Conservation (phyloP, 345 rosid genomes). For the Schrenkiella parvula region DNA sequence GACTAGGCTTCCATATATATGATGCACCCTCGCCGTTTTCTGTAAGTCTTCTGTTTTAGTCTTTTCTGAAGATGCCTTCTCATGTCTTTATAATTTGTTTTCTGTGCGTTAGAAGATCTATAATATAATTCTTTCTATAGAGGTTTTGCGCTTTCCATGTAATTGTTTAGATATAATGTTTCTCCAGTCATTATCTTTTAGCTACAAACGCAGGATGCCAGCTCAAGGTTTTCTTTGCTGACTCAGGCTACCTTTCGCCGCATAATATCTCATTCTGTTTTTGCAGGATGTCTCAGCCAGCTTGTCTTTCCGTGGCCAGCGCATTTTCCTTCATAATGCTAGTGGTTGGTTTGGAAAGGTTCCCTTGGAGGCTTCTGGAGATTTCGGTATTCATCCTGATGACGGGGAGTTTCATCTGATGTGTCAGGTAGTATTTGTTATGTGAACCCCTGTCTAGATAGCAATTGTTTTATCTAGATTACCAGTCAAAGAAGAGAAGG, state of each 20-base stretch:
- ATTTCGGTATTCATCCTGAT: slow-evolving; percentile 96
- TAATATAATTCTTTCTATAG: background rate
- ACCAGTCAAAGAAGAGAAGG: background rate
- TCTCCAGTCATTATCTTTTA: background rate
- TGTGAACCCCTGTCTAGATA: background rate
- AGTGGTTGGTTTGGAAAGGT: slow-evolving; percentile 91
- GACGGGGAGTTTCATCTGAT: slow-evolving; percentile 97
- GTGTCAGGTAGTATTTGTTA: slow-evolving; percentile 71
- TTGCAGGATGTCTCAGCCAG: slow-evolving; percentile 81
- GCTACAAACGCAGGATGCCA: slow-evolving; percentile 4
- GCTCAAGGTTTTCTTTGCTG: background rate
- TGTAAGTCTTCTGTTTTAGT: slow-evolving; percentile 46
- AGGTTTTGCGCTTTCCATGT: background rate
- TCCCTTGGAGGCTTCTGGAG: slow-evolving; percentile 99
- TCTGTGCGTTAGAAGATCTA: background rate
- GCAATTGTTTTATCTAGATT: background rate
- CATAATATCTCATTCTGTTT: background rate
- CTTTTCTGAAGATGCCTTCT: slow-evolving; percentile 23
- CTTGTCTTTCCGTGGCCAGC: slow-evolving; percentile 88
- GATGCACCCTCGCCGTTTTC: slow-evolving; percentile 91
- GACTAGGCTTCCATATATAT: slow-evolving; percentile 71
- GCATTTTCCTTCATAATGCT: slow-evolving; percentile 83
- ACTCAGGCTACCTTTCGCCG: slow-evolving; percentile 9
- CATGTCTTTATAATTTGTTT: slow-evolving; percentile 8
- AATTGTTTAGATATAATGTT: background rate